Conservation (phyloP, 345 rosid genomes). For the Rhizophora apiculata region DNA sequence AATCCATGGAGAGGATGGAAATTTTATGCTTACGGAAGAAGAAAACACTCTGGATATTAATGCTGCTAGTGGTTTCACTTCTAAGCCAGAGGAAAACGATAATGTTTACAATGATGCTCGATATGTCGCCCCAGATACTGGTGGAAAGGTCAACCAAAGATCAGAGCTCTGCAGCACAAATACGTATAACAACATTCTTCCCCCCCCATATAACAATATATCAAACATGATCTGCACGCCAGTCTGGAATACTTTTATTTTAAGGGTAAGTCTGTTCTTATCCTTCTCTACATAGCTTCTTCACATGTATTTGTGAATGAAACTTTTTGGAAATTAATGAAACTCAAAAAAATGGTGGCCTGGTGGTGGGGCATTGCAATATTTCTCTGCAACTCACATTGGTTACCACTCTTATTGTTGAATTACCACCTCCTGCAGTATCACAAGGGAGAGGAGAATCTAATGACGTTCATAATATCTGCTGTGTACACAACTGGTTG, state of each 20-base stretch:
- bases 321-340: neutral
- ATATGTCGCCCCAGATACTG: neutral
- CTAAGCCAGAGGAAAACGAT: no score
- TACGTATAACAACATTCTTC: constrained; percentile 44
- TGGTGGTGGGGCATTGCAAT: neutral
- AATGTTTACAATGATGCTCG: no score
- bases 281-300: neutral
- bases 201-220: constrained; percentile 72
- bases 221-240: constrained; percentile 62
- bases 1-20: neutral
- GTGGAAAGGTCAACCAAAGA: constrained; percentile 8
- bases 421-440: constrained; percentile 38
- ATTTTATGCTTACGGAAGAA: constrained; percentile 5
- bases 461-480: constrained; percentile 63
- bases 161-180: constrained; percentile 57
- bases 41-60: no score
- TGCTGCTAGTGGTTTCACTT: no score
- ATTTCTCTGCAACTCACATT: neutral
- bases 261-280: constrained; percentile 52
- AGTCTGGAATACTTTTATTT: constrained; percentile 71
- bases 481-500: constrained; percentile 86
- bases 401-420: neutral
- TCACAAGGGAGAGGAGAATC: constrained; percentile 56
- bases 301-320: no score
- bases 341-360: neutral